Conservation (phyloP, 2,329 filamentous ascomycete species). For the Dactylellina drechsleri region DNA sequence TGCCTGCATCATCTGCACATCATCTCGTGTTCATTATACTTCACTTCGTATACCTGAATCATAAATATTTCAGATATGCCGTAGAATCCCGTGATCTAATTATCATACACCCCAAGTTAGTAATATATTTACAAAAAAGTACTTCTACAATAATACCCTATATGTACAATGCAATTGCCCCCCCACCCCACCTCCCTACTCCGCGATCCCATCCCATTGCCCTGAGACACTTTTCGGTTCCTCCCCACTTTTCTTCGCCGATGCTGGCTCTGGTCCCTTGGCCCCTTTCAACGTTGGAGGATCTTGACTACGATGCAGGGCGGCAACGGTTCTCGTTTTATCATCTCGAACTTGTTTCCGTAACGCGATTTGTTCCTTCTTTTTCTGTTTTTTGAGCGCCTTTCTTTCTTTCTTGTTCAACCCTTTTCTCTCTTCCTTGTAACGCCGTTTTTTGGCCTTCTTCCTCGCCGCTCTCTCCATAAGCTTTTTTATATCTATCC, state of each 20-base stretch:
- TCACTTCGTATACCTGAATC: background rate
- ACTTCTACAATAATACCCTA: background rate
- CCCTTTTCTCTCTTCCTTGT: background rate
- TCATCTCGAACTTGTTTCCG: constrained; percentile 43
- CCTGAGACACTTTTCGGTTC: background rate
- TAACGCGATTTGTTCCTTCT: constrained; percentile 8
- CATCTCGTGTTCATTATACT: background rate
- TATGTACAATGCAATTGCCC: background rate
- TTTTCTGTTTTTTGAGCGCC: constrained; percentile 22
- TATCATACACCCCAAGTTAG: constrained; percentile 5
- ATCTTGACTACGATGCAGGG: constrained; percentile 13
- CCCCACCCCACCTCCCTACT: constrained; percentile 20
- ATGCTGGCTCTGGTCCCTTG: background rate
- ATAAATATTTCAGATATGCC: background rate
- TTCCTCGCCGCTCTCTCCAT: background rate
- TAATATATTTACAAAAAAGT: constrained; percentile 13
- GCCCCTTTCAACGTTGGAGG: background rate
- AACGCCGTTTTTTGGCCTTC: background rate
- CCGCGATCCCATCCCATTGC: background rate
- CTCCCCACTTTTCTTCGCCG: background rate
- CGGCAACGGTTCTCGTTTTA: background rate
- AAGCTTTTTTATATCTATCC: too few relatives aligned
- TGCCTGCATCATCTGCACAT: too few relatives aligned
- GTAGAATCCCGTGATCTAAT: background rate
- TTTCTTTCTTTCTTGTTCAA: constrained; percentile 39